phyloP scores from a whole-genome alignment of 192 early-diverging fungal species.

The Coemansia umbellata region DNA sequence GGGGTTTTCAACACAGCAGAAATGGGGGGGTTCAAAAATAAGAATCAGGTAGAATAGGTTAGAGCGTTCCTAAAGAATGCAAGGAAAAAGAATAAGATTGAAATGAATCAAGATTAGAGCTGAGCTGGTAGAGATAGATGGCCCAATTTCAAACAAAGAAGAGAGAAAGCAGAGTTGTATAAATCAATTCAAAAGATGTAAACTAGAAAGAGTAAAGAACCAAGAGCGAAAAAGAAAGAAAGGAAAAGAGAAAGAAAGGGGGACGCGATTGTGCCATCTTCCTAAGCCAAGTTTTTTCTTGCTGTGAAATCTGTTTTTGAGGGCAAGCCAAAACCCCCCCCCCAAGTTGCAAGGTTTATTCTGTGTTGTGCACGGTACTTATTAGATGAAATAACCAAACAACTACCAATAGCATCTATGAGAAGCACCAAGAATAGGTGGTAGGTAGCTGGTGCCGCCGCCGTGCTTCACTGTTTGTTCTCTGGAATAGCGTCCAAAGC shows the following conservation, averaged over 20 bases:
- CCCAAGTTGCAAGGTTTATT: not conserved
- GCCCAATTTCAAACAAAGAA: not conserved
- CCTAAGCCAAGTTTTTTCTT: not conserved
- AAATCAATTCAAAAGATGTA: not conserved
- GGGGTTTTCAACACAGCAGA: no score
- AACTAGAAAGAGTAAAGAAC: not conserved
- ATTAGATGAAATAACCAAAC: no score
- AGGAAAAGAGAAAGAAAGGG: not conserved
- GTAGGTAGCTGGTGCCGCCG: no score
- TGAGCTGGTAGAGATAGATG: not conserved
- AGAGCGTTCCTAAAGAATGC: not conserved
- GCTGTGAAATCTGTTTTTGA: not conserved
- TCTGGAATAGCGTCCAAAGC: conserved; percentile 60
- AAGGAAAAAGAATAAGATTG: not conserved
- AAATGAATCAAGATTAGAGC: not conserved
- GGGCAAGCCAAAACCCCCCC: no score
- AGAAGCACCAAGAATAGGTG: no score
- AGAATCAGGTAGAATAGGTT: conserved; percentile 1
- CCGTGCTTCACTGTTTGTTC: no score
- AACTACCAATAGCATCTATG: no score
- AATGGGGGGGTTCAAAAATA: not conserved
- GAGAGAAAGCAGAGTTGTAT: not conserved
- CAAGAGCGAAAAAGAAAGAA: not conserved
- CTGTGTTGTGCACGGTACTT: no score
- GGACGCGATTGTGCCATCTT: not conserved